Evolutionary conservation across 2,329 filamentous ascomycete species (phyloP), one percentile per base, ranked within the genome.

Genomic region (Lachnellula willkommii): DNA sequence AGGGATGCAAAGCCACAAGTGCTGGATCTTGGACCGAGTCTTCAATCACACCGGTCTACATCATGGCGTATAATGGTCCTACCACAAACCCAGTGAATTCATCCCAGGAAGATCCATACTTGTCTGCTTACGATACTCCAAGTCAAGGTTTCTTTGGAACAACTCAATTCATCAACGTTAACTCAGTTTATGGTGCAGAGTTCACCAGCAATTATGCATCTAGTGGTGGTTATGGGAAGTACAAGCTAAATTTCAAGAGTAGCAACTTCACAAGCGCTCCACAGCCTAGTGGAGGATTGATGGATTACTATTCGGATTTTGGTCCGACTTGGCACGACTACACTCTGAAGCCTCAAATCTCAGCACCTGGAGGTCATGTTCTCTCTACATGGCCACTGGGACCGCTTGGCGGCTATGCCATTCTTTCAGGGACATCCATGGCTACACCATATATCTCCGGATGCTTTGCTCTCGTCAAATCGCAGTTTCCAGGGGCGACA

Each of bases 361-460:
- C 69, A 8, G 71, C 69, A 3, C 71, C 71, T 0, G 71, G 72
- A 1, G 70, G 70, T 0, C 58, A 66, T 20, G 70, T 73, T 12
- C 64, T 74, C 7, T 67, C 70, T 1, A 72, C 70, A 0, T 73
- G 65, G 57, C 70, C 70, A 0, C 52, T 72, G 2, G 68, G 63
- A 3, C 50, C 60, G 0, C 53, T 62, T 17, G 66, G 66, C 1
- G 68, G 66, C 12, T 74, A 72, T 32, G 65, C 66, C 2, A 69
- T 71, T 28, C 60, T 72, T 17, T 68, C 65, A 1, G 72, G 71
- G 1, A 73, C 72, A 1, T 72, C 69, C 3, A 73, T 73, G 71
- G 66, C 71, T 1, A 68, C 70, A 0, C 71, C 72, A 0, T 72
- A 67, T 48, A 55, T 69, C 0, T 63, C 69, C 17, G 71, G 65